phyloP scores from a whole-genome alignment of 108 stramenopile genomes.

The Aurantiochytrium sp. region DNA sequence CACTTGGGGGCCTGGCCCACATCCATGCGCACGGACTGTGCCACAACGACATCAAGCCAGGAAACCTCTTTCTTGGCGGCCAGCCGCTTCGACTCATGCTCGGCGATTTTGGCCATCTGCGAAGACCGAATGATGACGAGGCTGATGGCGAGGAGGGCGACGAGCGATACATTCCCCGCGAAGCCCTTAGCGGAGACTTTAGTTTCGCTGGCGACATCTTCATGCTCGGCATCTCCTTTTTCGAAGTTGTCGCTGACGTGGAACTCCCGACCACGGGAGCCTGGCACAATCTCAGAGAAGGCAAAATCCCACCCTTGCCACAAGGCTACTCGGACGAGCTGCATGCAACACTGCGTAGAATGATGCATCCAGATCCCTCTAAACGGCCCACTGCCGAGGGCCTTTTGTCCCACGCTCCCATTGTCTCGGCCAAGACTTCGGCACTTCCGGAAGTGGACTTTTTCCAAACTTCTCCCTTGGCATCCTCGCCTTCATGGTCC shows the following conservation, averaged over 20 bases:
- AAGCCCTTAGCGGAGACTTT: not conserved
- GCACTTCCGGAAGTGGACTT: not conserved
- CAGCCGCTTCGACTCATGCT: not conserved
- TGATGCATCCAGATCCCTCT: not conserved
- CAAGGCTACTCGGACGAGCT: not conserved
- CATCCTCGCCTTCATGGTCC: not conserved
- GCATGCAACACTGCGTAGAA: not conserved
- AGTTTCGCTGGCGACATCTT: not conserved
- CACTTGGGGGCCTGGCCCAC: not conserved
- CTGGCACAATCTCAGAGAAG: not conserved
- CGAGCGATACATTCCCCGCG: not conserved
- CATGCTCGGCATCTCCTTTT: conserved; percentile 2
- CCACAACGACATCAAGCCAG: conserved; percentile 12
- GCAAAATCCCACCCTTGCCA: not conserved
- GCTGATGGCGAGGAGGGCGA: conserved; percentile 6
- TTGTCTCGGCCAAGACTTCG: not conserved
- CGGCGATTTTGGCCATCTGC: not conserved
- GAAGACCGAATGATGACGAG: not conserved
- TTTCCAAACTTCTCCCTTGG: not conserved
- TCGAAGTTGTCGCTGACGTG: not conserved
- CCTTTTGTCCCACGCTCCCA: not conserved
- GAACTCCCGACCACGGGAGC: not conserved
- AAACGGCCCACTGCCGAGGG: not conserved
- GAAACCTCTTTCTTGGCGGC: not conserved
- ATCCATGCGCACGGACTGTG: not conserved